Evolutionary conservation across 768 basidiomycete species (phyloP).

Genomic region (Xanthoconium stramineum): DNA sequence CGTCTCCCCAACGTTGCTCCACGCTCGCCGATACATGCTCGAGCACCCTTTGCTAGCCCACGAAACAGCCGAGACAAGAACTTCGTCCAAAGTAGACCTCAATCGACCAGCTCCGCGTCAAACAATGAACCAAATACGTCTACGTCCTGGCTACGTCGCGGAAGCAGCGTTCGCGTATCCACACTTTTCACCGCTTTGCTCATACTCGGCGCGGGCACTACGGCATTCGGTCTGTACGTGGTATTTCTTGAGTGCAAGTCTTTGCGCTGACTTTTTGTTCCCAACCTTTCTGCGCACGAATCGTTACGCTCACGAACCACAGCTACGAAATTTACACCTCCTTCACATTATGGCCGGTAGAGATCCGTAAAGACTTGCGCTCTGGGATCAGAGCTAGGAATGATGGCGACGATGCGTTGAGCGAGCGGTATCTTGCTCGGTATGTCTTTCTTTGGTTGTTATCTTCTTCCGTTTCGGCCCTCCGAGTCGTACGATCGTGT

Average conservation of each 20-base stretch:
- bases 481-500: conserved; percentile 33
- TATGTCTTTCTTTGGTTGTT: conserved; percentile 28
- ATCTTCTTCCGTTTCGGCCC: not conserved
- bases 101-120: conserved; percentile 1
- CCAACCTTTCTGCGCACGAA: not conserved
- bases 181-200: conserved; percentile 39
- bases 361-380: conserved; percentile 62
- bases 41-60: not conserved
- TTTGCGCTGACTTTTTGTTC: not conserved
- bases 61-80: not conserved
- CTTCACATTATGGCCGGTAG: conserved; percentile 64
- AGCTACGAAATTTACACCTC: conserved; percentile 57
- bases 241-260: not conserved
- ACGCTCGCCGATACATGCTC: not conserved
- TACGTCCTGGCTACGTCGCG: conserved; percentile 7
- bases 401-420: conserved; percentile 50
- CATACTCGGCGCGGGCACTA: conserved; percentile 36
- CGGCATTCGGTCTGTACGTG: conserved; percentile 44
- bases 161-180: conserved; percentile 32
- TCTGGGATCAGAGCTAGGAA: conserved; percentile 61
- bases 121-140: not conserved
- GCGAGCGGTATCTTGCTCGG: conserved; percentile 53
- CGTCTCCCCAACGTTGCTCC: too few relatives aligned
- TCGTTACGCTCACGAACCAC: not conserved
- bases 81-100: conserved; percentile 7